These are phyloP conservation scores for Pseudogymnoascus sp. DNA, from an alignment of 2,329 filamentous ascomycete genomes.

Conservation along the genomic window DNA sequence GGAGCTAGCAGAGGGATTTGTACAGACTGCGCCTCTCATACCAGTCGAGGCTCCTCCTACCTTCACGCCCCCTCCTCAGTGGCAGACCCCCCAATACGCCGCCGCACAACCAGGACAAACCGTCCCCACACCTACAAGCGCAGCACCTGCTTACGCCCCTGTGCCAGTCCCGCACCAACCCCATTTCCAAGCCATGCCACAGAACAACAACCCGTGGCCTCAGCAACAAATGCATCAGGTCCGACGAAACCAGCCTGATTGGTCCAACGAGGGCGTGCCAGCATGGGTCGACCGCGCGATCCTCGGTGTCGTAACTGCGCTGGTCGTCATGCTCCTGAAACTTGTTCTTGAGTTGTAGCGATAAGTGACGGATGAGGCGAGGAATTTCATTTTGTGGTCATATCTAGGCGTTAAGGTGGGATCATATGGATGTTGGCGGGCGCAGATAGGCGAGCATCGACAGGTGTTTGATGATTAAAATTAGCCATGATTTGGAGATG, in stretches of 20 bases:
- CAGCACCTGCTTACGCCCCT: constrained; percentile 11
- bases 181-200: not conserved
- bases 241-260: not conserved
- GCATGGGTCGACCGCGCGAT: constrained; percentile 79
- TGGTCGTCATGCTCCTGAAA: constrained; percentile 62
- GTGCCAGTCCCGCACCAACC: not conserved
- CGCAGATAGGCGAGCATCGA: not conserved
- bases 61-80: constrained; percentile 14
- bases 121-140: constrained; percentile 28
- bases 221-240: not conserved
- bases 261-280: constrained; percentile 46
- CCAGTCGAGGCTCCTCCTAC: constrained; percentile 14
- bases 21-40: constrained; percentile 37
- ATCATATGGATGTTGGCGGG: not conserved
- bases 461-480: not conserved
- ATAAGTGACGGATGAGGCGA: not conserved
- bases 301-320: constrained; percentile 58
- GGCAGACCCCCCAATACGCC: constrained; percentile 18
- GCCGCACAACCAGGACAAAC: constrained; percentile 26
- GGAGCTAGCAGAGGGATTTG: constrained; percentile 49
- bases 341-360: constrained; percentile 27
- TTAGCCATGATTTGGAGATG: not conserved
- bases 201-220: not conserved
- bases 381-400: not conserved
- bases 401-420: not conserved